phyloP scores from a whole-genome alignment of 1,284 basidiomycete species.

The Cutaneotrichosporon spelunceum region DNA sequence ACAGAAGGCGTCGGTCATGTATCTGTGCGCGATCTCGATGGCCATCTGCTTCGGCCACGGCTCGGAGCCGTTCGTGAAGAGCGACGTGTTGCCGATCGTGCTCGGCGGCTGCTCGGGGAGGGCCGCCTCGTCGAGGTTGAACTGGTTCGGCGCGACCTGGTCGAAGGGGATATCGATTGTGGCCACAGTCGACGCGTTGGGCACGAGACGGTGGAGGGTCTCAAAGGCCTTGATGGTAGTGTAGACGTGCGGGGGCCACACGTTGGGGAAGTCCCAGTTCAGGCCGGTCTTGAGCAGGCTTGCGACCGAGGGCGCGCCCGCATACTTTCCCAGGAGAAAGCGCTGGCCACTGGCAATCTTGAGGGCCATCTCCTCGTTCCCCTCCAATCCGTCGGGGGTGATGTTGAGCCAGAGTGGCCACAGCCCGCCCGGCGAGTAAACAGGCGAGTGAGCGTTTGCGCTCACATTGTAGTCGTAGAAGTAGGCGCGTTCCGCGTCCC shows the following conservation, averaged over 20 bases:
- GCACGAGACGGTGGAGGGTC: slow-evolving; percentile 40
- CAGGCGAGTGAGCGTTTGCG: slow-evolving; percentile 60
- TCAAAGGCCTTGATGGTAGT: slow-evolving; percentile 74
- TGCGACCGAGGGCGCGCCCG: slow-evolving; percentile 65
- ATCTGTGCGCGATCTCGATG: slow-evolving; percentile 62
- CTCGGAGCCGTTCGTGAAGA: background rate
- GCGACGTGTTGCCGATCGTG: slow-evolving; percentile 57
- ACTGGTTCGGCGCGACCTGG: slow-evolving; percentile 67
- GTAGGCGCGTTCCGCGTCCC: slow-evolving; percentile 74
- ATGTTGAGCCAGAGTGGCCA: slow-evolving; percentile 87
- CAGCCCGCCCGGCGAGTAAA: slow-evolving; percentile 71
- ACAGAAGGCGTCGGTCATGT: slow-evolving; percentile 75
- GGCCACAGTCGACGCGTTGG: background rate
- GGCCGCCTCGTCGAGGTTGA: slow-evolving; percentile 63
- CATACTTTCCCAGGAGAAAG: slow-evolving; percentile 74
- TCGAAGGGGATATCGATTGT: slow-evolving; percentile 25
- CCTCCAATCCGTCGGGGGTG: slow-evolving; percentile 66
- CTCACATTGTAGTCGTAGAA: slow-evolving; percentile 72
- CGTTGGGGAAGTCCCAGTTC: slow-evolving; percentile 63
- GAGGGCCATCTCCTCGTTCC: slow-evolving; percentile 61
- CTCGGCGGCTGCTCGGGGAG: slow-evolving; percentile 55
- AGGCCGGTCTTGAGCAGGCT: slow-evolving; percentile 72
- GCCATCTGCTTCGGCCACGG: slow-evolving; percentile 57
- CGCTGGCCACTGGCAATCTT: slow-evolving; percentile 69
- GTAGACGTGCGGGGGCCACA: slow-evolving; percentile 76